phyloP scores from a whole-genome alignment of 2,329 filamentous ascomycete genomes.

The Aureobasidium subglaciale region DNA sequence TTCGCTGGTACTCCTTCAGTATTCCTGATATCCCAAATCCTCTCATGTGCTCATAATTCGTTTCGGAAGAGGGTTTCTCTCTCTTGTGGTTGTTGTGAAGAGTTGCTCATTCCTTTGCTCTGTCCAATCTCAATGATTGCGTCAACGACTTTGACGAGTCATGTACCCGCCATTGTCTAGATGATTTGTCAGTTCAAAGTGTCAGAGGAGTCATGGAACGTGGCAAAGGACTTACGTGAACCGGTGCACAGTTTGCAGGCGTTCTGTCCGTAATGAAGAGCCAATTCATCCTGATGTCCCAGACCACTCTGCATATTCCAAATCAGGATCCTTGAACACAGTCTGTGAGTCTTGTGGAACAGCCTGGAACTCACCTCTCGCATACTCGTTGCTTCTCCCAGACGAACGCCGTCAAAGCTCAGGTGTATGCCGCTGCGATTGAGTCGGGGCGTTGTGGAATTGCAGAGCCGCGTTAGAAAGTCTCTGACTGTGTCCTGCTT shows the following conservation, averaged over 20 bases:
- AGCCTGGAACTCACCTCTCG: neutral
- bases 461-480: neutral
- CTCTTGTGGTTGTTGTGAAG: no score
- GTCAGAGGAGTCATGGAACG: neutral
- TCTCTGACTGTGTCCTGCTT: conserved; percentile 8
- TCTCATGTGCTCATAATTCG: no score
- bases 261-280: neutral
- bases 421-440: conserved; percentile 1
- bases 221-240: neutral
- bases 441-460: neutral
- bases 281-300: conserved; percentile 7
- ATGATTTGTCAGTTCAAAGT: neutral
- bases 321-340: neutral
- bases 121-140: no score
- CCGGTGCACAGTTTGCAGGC: neutral
- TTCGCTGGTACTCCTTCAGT: no score
- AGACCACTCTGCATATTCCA: neutral
- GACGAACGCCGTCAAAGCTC: conserved; percentile 14
- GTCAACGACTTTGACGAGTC: conserved; percentile 8
- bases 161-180: conserved; percentile 10
- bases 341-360: no score
- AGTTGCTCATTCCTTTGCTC: no score
- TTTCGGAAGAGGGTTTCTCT: no score
- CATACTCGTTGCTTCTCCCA: conserved; percentile 6
- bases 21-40: no score